phyloP scores from a whole-genome alignment of 805 yeast genomes.

The Saccharomyces eubayanus region DNA sequence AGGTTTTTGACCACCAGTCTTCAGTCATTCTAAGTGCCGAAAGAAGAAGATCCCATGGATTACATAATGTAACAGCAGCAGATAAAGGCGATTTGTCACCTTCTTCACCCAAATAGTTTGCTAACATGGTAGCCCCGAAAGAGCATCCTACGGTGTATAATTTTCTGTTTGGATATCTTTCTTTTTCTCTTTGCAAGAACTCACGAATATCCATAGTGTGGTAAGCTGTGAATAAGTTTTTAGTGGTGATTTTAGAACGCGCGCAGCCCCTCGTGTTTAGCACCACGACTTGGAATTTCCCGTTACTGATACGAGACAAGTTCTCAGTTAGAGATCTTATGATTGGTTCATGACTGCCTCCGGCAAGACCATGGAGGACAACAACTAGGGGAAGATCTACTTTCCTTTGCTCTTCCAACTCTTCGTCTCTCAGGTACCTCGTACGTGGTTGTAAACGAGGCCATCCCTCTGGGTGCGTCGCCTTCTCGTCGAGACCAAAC shows the following conservation, averaged over 20 bases:
- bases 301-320: conserved; percentile 34
- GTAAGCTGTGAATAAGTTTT: conserved; percentile 56
- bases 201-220: conserved; percentile 64
- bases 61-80: conserved; percentile 52
- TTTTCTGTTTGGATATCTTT: conserved; percentile 51
- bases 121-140: conserved; percentile 58
- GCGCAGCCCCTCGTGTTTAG: conserved; percentile 72
- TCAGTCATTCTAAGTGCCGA: conserved; percentile 39
- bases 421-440: conserved; percentile 45
- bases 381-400: conserved; percentile 47
- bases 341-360: conserved; percentile 73
- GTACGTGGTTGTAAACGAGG: conserved; percentile 64
- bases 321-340: conserved; percentile 46
- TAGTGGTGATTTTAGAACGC: conserved; percentile 61
- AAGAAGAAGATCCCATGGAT: conserved; percentile 67
- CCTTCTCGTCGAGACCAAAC: conserved; percentile 29
- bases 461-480: conserved; percentile 44
- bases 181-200: conserved; percentile 42
- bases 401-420: conserved; percentile 33
- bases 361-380: conserved; percentile 65
- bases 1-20: conserved; percentile 33
- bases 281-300: conserved; percentile 49
- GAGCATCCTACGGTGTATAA: conserved; percentile 64
- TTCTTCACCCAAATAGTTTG: conserved; percentile 67
- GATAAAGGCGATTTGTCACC: conserved; percentile 42